These are phyloP conservation scores for Pyrenochaeta sp. DNA, from an alignment of 2,329 filamentous ascomycete genomes.

Conservation along the genomic window DNA sequence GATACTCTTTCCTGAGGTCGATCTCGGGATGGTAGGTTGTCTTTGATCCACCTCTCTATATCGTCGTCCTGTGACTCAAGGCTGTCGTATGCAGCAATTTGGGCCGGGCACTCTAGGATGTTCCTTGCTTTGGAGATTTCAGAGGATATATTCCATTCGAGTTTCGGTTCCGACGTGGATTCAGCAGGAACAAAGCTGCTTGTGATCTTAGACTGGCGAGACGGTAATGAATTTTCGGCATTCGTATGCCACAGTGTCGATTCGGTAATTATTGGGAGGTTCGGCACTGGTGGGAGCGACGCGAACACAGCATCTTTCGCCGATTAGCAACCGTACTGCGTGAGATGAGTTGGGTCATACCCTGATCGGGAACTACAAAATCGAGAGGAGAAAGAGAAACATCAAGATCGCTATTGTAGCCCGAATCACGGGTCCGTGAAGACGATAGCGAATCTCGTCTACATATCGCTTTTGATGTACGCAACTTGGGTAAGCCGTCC, in stretches of 20 bases:
- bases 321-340: constrained; percentile 10
- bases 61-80: constrained; percentile 19
- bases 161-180: not conserved
- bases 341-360: constrained; percentile 14
- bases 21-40: constrained; percentile 30
- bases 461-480: constrained; percentile 19
- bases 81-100: not conserved
- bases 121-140: not conserved
- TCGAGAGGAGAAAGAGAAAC: constrained; percentile 37
- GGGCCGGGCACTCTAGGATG: not conserved
- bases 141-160: not conserved
- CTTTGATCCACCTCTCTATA: constrained; percentile 36
- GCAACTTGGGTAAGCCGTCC: constrained; percentile 25
- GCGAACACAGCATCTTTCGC: constrained; percentile 12
- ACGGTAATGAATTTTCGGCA: constrained; percentile 1
- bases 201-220: not conserved
- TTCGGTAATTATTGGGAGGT: constrained; percentile 9
- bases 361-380: constrained; percentile 17
- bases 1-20: constrained; percentile 31
- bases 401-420: constrained; percentile 41
- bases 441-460: constrained; percentile 39
- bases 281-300: constrained; percentile 9
- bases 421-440: constrained; percentile 39
- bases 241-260: constrained; percentile 7
- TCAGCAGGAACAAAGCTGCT: constrained; percentile 3